These are phyloP conservation scores for Garcileccinum viscosum DNA, from an alignment of 1,284 basidiomycete genomes.

Conservation along the genomic window DNA sequence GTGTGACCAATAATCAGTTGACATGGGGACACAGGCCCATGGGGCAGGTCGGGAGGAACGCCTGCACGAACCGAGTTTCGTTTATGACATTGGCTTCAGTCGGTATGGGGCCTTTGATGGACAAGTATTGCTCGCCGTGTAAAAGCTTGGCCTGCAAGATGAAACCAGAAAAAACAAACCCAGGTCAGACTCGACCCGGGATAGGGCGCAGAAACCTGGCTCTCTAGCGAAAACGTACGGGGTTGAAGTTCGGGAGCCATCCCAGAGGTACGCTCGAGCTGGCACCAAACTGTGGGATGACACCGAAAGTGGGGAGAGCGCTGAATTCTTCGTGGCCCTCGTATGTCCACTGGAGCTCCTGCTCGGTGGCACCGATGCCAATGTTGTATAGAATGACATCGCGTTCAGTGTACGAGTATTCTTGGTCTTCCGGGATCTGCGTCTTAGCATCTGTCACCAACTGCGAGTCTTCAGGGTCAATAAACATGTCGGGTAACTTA, in stretches of 20 bases:
- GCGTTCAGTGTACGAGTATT: conserved; percentile 83
- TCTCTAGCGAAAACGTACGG: conserved; percentile 53
- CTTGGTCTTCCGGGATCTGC: conserved; percentile 56
- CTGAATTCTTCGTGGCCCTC: conserved; percentile 90
- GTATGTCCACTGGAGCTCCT: conserved; percentile 91
- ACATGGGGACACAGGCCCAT: background rate
- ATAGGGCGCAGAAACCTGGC: background rate
- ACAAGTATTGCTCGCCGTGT: conserved; percentile 96
- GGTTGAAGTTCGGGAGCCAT: conserved; percentile 95
- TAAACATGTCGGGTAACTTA: conserved; percentile 56
- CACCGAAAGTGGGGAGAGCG: conserved; percentile 92
- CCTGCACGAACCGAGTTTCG: conserved; percentile 65
- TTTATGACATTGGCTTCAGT: conserved; percentile 86
- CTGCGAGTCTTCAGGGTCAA: conserved; percentile 85
- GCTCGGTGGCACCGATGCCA: conserved; percentile 92
- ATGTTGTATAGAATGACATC: conserved; percentile 97
- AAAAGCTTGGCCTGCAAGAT: conserved; percentile 84
- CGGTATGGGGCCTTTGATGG: conserved; percentile 88
- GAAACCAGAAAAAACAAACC: background rate
- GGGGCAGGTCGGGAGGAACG: background rate
- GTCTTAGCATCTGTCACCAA: conserved; percentile 87
- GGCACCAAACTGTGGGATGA: conserved; percentile 90
- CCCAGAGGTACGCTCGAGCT: conserved; percentile 71
- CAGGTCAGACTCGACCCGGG: background rate
- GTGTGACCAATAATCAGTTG: conserved; percentile 4